Base-by-base conservation (phyloP, 306 rosid species). In the Pachyrhizus erosus region DNA sequence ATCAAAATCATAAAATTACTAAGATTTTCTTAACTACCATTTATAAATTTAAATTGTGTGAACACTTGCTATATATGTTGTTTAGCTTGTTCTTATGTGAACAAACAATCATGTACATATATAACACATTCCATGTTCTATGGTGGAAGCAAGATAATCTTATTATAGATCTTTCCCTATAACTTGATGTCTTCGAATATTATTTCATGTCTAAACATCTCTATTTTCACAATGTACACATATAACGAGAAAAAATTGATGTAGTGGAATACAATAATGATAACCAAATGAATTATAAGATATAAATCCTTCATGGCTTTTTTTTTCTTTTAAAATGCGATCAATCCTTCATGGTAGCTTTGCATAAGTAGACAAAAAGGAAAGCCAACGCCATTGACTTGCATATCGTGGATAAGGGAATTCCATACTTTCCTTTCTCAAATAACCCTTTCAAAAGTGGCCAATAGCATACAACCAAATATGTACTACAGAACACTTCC, bases 361-460 rank as follows among this genome's bases (percentile, higher is more conserved):
- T 72, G 17, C 87, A 81, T 0, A 83, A 75, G 61, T 73, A 23
- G 27, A 92, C 77, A 71, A 89, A 94, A 1, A 88, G 5, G 1
- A 87, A 46, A n/a, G 91, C 84, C 60, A 91, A 8, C 34, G 54
- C 67, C 7, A 57, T 42, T 26, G 94, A 86, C 82, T 85, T 92
- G n/a, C 40, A 82, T 33, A 90, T 31, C 39, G 89, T 89, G 11
- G 91, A 62, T 8, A 78, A 20, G 1, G 97, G 98, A 71, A 92
- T 81, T 9, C 97, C 97, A 81, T 87, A 84, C 7, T 72, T 84
- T 68, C 92, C 95, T 64, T 82, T 89, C 17, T 72, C 64, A 62
- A 88, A 89, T 26, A 94, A 20, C 3, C 97, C 97, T 21, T 87
- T 91, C 17, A 91, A 14, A 80, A 89, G 84, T 52, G 97, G 92